These are phyloP conservation scores for Poterioochromonas sp. DNA, from an alignment of 352 stramenopile species.

Conservation along the genomic window DNA sequence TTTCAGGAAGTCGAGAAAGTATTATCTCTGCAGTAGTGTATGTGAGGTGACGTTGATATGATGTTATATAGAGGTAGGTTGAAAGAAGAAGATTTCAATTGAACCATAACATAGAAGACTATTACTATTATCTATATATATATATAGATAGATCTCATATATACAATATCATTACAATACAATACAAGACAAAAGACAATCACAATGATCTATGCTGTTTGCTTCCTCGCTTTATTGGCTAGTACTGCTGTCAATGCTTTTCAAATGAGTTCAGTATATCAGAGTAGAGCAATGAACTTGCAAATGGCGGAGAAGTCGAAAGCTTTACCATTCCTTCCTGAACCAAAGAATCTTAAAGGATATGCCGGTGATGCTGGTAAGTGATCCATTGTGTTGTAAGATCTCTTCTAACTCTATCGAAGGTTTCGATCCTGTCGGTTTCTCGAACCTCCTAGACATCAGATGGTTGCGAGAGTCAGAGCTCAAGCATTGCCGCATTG, in stretches of 20 bases:
- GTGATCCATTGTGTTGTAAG: constrained; percentile 17
- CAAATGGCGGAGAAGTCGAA: constrained; percentile 20
- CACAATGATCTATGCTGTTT: constrained; percentile 6
- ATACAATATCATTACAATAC: constrained; percentile 18
- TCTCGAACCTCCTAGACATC: constrained; percentile 31
- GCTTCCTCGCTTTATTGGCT: constrained; percentile 10
- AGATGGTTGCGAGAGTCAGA: constrained; percentile 46
- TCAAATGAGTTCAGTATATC: constrained; percentile 15
- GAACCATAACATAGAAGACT: constrained; percentile 14
- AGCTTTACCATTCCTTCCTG: constrained; percentile 6
- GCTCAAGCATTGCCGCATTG: constrained; percentile 48
- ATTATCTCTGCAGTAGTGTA: too few species aligned
- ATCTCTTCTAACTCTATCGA: constrained; percentile 2
- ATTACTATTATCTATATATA: constrained; percentile 11
- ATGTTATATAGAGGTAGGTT: constrained; percentile 15
- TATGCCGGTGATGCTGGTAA: background rate
- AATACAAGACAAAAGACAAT: constrained; percentile 14
- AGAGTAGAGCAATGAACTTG: constrained; percentile 13
- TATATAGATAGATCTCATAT: constrained; percentile 7
- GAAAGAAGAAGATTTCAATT: constrained; percentile 17
- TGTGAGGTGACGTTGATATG: constrained; percentile 12
- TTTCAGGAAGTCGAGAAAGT: too few species aligned
- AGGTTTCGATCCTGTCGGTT: constrained; percentile 25
- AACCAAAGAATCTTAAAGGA: background rate
- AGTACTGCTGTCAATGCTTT: background rate